Evolutionary conservation across 2,329 filamentous ascomycete species (phyloP).

Genomic region (Ilyonectria sp.): DNA sequence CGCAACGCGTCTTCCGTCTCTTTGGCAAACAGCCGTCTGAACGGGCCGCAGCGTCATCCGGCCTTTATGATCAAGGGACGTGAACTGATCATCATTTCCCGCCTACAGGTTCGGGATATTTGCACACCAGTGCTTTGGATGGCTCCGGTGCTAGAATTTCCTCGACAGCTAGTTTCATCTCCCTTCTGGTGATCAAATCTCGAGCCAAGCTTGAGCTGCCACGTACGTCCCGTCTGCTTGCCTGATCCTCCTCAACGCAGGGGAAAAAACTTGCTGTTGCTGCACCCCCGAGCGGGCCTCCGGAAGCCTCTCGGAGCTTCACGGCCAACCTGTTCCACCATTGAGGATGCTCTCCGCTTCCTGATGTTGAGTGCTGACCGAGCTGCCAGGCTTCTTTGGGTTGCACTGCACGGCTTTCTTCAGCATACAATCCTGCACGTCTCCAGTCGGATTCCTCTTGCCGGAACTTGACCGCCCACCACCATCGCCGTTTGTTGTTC

Average conservation of each 20-base stretch:
- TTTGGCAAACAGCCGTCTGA: conserved; percentile 24
- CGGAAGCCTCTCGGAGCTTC: background rate
- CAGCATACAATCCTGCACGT: conserved; percentile 37
- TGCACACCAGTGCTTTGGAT: conserved; percentile 37
- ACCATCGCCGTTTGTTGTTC: conserved; percentile 38
- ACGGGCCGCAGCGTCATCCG: conserved; percentile 29
- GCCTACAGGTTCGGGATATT: conserved; percentile 38
- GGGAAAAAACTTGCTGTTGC: background rate
- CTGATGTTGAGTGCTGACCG: conserved; percentile 32
- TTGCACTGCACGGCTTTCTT: conserved; percentile 36
- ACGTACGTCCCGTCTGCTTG: conserved; percentile 33
- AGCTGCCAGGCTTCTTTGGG: conserved; percentile 18
- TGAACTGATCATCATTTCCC: conserved; percentile 39
- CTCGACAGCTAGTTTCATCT: conserved; percentile 40
- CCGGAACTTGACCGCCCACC: conserved; percentile 37
- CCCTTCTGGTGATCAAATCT: conserved; percentile 35
- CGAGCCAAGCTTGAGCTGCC: conserved; percentile 32
- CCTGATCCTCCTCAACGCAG: conserved; percentile 18
- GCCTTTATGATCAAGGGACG: conserved; percentile 20
- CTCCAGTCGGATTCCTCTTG: conserved; percentile 39
- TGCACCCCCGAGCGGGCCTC: background rate
- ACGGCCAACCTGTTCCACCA: background rate
- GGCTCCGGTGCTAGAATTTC: conserved; percentile 32
- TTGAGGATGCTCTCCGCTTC: background rate
- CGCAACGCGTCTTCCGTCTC: conserved; percentile 25